A percentile compares a stretch with the other conserved stretches of the same genome.
These are phyloP conservation scores for Raffaelea arxii DNA, from an alignment of 2,329 filamentous ascomycete species.

Conservation along the genomic window DNA sequence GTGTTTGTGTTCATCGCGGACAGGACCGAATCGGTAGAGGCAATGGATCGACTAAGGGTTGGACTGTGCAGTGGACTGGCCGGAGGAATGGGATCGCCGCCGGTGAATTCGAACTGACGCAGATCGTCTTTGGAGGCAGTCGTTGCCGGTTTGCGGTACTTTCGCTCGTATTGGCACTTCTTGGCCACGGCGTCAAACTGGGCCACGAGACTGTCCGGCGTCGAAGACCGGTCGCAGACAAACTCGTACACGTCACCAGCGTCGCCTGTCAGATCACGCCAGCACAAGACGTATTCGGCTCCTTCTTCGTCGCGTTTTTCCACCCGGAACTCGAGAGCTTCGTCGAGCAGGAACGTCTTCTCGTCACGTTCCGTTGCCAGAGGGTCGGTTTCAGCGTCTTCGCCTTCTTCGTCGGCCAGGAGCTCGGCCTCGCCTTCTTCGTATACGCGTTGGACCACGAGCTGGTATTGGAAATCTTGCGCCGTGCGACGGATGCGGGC, in stretches of 20 bases:
- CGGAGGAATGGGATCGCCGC: slow-evolving; percentile 53
- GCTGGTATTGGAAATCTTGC: slow-evolving; percentile 94
- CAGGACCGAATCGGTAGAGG: slow-evolving; percentile 48
- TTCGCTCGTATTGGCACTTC: slow-evolving; percentile 96
- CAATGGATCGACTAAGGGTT: slow-evolving; percentile 41
- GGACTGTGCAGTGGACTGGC: slow-evolving; percentile 55
- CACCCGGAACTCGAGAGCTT: slow-evolving; percentile 77
- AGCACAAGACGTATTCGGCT: slow-evolving; percentile 80
- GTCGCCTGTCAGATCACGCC: slow-evolving; percentile 92
- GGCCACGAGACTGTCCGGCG: slow-evolving; percentile 54
- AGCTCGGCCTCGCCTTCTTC: slow-evolving; percentile 95
- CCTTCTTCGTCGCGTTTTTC: slow-evolving; percentile 58
- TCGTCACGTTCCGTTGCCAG: slow-evolving; percentile 81
- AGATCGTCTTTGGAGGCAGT: slow-evolving; percentile 76
- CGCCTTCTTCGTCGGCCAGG: slow-evolving; percentile 78
- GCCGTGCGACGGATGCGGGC: slow-evolving; percentile 87
- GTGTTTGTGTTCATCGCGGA: slow-evolving; percentile 33
- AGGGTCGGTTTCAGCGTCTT: slow-evolving; percentile 68
- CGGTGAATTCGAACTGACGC: slow-evolving; percentile 69
- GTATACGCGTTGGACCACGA: slow-evolving; percentile 91
- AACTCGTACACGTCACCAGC: slow-evolving; percentile 95
- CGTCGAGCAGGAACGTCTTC: slow-evolving; percentile 93
- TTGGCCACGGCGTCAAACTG: slow-evolving; percentile 75
- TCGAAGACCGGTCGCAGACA: slow-evolving; percentile 59
- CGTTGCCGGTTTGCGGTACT: slow-evolving; percentile 71